These are phyloP conservation scores for Flaveria brownii DNA, from an alignment of 129 eudicot genomes.

Conservation along the genomic window DNA sequence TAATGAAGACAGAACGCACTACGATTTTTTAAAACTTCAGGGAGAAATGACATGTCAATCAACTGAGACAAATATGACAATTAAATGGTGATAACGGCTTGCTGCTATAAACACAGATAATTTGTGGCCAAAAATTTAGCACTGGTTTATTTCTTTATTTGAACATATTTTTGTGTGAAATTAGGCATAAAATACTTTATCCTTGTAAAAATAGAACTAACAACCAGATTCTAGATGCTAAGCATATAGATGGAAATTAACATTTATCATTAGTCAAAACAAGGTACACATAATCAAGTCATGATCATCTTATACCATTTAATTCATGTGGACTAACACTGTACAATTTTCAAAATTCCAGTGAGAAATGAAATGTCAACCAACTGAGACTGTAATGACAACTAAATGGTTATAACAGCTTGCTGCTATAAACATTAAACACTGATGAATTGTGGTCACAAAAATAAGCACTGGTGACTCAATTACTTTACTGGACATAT, in stretches of 20 bases:
- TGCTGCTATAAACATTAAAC: neutral
- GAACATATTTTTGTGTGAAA: neutral
- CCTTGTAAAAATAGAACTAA: neutral
- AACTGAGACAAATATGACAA: too few relatives aligned
- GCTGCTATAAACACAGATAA: neutral
- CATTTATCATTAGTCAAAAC: neutral
- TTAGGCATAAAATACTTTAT: neutral
- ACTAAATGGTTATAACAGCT: neutral
- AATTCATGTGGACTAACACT: too few relatives aligned
- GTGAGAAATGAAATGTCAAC: slow-evolving; percentile 3
- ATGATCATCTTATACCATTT: neutral
- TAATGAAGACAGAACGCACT: too few relatives aligned
- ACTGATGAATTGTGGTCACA: too few relatives aligned
- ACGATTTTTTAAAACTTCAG: too few relatives aligned
- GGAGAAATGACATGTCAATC: too few relatives aligned
- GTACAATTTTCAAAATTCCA: neutral
- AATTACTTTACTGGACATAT: too few relatives aligned
- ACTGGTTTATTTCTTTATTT: neutral
- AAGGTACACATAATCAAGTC: neutral
- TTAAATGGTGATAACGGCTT: too few relatives aligned
- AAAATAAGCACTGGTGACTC: too few relatives aligned
- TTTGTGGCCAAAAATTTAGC: neutral
- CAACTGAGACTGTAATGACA: neutral
- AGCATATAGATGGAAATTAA: neutral
- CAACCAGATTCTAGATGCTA: neutral